A percentile compares a stretch with the other conserved stretches of the same genome.
These are phyloP conservation scores for Tetrahymena borealis DNA, from an alignment of 73 alveolate genomes.

Conservation along the genomic window DNA sequence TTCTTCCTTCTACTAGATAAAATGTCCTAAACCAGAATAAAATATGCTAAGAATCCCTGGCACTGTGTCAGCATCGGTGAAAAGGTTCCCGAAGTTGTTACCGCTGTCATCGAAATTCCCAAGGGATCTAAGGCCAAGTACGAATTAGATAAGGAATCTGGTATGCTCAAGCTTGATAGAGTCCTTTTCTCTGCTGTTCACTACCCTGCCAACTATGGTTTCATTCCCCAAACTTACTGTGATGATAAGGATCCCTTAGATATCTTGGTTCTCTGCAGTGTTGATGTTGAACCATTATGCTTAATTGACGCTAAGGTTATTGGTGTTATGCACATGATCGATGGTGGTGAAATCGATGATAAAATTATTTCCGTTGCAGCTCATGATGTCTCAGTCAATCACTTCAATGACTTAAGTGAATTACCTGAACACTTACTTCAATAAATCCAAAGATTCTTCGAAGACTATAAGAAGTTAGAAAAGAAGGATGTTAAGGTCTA, in stretches of 20 bases:
- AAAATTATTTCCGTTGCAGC: slow-evolving; percentile 37
- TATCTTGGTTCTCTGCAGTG: slow-evolving; percentile 36
- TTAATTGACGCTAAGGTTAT: slow-evolving; percentile 40
- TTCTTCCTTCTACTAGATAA: not conserved
- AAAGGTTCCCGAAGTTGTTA: slow-evolving; percentile 18
- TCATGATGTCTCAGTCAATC: slow-evolving; percentile 9
- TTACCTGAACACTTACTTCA: slow-evolving; percentile 13
- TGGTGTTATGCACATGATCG: slow-evolving; percentile 49
- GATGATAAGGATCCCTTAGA: slow-evolving; percentile 50
- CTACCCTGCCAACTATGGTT: slow-evolving; percentile 55
- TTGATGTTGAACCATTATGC: slow-evolving; percentile 41
- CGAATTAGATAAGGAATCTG: slow-evolving; percentile 47
- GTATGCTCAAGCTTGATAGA: slow-evolving; percentile 42
- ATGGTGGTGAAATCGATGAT: slow-evolving; percentile 44
- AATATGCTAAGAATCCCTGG: slow-evolving; percentile 47
- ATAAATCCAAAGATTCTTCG: slow-evolving; percentile 44
- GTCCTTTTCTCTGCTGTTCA: slow-evolving; percentile 45
- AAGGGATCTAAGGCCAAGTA: slow-evolving; percentile 47
- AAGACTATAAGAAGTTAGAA: slow-evolving; percentile 39
- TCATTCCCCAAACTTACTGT: slow-evolving; percentile 45
- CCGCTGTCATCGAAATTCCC: slow-evolving; percentile 44
- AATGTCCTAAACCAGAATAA: not conserved
- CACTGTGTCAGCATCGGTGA: slow-evolving; percentile 31
- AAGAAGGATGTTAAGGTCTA: slow-evolving; percentile 26
- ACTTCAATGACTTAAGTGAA: slow-evolving; percentile 24